phyloP scores from a whole-genome alignment of 371 early-diverging fungal genomes.

The Lichtheimia hyalospora region DNA sequence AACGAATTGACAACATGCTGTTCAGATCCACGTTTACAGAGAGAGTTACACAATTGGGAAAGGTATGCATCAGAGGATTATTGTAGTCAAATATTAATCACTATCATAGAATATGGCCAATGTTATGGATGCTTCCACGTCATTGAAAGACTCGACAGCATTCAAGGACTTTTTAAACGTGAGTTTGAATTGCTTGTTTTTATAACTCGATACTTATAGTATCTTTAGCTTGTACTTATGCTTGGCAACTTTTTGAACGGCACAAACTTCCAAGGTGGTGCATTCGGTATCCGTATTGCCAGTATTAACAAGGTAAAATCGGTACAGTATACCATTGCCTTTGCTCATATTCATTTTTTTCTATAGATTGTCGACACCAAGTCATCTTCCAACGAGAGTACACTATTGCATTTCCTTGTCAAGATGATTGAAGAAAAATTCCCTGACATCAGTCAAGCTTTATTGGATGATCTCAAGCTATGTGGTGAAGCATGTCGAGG shows the following conservation, averaged over 20 bases:
- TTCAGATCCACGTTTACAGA: slow-evolving; percentile 78
- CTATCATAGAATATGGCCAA: slow-evolving; percentile 42
- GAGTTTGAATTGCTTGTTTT: slow-evolving; percentile 11
- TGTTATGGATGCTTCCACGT: slow-evolving; percentile 58
- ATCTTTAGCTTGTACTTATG: slow-evolving; percentile 75
- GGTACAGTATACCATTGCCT: neutral
- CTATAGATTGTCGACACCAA: slow-evolving; percentile 79
- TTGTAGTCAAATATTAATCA: neutral
- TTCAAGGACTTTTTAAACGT: slow-evolving; percentile 59
- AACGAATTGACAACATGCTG: slow-evolving; percentile 72
- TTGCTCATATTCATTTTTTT: neutral
- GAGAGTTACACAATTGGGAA: slow-evolving; percentile 63
- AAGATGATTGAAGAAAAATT: slow-evolving; percentile 68
- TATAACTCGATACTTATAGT: slow-evolving; percentile 1
- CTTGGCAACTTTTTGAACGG: slow-evolving; percentile 94
- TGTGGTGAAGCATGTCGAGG: slow-evolving; percentile 82
- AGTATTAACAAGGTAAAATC: slow-evolving; percentile 77
- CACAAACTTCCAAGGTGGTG: slow-evolving; percentile 83
- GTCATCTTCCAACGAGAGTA: slow-evolving; percentile 65
- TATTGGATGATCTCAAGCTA: slow-evolving; percentile 68
- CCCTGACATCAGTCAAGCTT: slow-evolving; percentile 53
- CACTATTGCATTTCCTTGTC: slow-evolving; percentile 80
- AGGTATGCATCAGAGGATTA: slow-evolving; percentile 35
- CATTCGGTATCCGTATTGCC: slow-evolving; percentile 88
- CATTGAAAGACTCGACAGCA: slow-evolving; percentile 50